Base-by-base conservation (phyloP, 768 basidiomycete species). In the Lactarius psammicola region DNA sequence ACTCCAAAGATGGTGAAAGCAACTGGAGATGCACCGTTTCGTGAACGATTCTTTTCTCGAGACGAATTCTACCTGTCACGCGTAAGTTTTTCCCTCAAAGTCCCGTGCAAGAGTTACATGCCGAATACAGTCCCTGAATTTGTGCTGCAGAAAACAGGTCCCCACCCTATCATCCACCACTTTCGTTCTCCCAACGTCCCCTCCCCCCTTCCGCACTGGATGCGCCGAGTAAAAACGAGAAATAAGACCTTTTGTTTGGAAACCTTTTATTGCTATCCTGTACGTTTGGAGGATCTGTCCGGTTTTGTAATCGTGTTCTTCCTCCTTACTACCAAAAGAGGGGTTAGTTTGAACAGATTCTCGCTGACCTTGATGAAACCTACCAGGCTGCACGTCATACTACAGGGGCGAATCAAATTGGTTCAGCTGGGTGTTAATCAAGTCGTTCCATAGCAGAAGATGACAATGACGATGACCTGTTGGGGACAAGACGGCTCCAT, bases 301-400 rank as follows among this genome's bases (percentile, higher is more conserved):
- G 10, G n/a, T 31, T 31, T 18, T 30, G 53, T 55, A 55, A 55
- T 55, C 31, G 18, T 30, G 20, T 30, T 17, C 30, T 28, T 53
- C 26, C 30, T 53, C n/a, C n/a, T n/a, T 26, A 9, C 46, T 15
- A 40, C 15, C 38, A 40, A 40, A n/a, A 26, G 51, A 53, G 17
- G 51, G 26, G 26, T 6, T 53, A 26, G 51, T 53, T 4, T 53
- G 84, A 89, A 30, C 76, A 75, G 31, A 87, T 93, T 59, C 85
- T 94, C 59, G 76, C 82, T 3, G 87, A 94, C 68, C 80, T 90
- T 20, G 85, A 91, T 73, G 76, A 76, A n/a, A 82, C 77, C 62
- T 92, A 87, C 74, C 76, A 79, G 36, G 81, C 84, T 64, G 85
- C 86, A 1, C 77, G 90, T 61, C 77, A 78, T 59, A 73, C 77